These are phyloP conservation scores for Paramecium sexaurelia DNA, from an alignment of 73 alveolate species.

Conservation along the genomic window DNA sequence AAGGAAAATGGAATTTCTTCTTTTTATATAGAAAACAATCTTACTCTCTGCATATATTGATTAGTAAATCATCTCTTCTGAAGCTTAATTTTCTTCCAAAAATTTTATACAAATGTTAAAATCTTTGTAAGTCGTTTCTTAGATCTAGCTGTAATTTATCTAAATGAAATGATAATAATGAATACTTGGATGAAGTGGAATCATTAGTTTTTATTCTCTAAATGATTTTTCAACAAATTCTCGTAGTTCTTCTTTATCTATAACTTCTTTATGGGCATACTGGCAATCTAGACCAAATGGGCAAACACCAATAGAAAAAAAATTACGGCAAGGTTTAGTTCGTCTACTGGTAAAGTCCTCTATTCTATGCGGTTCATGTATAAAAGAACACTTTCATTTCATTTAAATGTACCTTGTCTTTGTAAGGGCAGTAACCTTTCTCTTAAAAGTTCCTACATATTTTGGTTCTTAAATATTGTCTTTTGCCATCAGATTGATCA, in stretches of 20 bases:
- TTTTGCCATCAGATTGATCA: slow-evolving; percentile 1
- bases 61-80: slow-evolving; percentile 25
- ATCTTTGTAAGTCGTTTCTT: slow-evolving; percentile 10
- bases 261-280: background rate
- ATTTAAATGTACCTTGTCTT: slow-evolving; percentile 36
- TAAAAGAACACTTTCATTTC: slow-evolving; percentile 17
- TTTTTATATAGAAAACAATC: background rate
- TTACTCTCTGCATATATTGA: slow-evolving; percentile 27
- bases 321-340: slow-evolving; percentile 27
- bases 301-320: slow-evolving; percentile 28
- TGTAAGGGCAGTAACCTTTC: slow-evolving; percentile 22
- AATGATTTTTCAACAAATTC: slow-evolving; percentile 30
- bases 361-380: background rate
- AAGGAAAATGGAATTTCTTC: slow-evolving; percentile 12
- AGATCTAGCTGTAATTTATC: background rate
- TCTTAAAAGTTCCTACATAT: slow-evolving; percentile 20
- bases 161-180: background rate
- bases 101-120: slow-evolving; percentile 43
- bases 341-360: background rate
- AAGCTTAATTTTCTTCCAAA: slow-evolving; percentile 34
- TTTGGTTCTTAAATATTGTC: background rate
- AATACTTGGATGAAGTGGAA: slow-evolving; percentile 53
- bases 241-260: background rate
- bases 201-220: slow-evolving; percentile 29
- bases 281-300: slow-evolving; percentile 38